Percentiles rank a stretch among this genome's conserved stretches.
Conservation (phyloP, 2,329 filamentous ascomycete genomes). For the Coniella vitis region DNA sequence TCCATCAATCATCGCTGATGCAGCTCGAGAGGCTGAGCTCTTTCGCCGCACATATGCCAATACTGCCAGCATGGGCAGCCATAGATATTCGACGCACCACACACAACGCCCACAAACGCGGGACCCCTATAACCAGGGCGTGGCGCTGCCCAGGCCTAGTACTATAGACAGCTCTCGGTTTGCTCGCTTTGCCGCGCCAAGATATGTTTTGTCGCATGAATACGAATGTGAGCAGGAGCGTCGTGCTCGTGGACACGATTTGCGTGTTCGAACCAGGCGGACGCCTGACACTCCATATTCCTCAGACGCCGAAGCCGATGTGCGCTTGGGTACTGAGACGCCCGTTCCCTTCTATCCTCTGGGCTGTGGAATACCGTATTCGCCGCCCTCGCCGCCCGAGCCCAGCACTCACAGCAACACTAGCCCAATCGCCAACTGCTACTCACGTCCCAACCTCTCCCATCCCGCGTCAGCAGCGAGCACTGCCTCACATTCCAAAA, state of each 20-base stretch:
- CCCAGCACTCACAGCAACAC: slow-evolving; percentile 2
- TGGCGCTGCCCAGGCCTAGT: slow-evolving; percentile 20
- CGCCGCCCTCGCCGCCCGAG: slow-evolving; percentile 11
- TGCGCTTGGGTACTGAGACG: slow-evolving; percentile 4
- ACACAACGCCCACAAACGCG: slow-evolving; percentile 12
- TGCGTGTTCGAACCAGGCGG: slow-evolving; percentile 25
- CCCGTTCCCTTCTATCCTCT: slow-evolving; percentile 2
- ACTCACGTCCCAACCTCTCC: slow-evolving; percentile 6
- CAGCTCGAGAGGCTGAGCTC: slow-evolving; percentile 42
- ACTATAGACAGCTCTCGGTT: slow-evolving; percentile 14
- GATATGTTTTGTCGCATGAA: slow-evolving; percentile 8
- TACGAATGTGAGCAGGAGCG: slow-evolving; percentile 14
- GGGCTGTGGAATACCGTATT: slow-evolving; percentile 4
- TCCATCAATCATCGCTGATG: slow-evolving; percentile 43
- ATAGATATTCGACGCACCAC: slow-evolving; percentile 11
- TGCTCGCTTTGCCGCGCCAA: slow-evolving; percentile 2
- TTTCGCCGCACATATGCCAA: slow-evolving; percentile 31
- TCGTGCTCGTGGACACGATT: slow-evolving; percentile 13
- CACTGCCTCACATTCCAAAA: slow-evolving; percentile 14
- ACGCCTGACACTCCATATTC: slow-evolving; percentile 29
- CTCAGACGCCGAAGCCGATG: slow-evolving; percentile 32
- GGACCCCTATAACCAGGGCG: slow-evolving; percentile 7
- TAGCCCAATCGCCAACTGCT: slow-evolving; percentile 22
- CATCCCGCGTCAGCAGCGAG: slow-evolving; percentile 2
- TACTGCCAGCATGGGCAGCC: slow-evolving; percentile 9